A percentile compares a stretch with the other conserved stretches of the same genome.
phyloP scores from a whole-genome alignment of 352 stramenopile genomes.

The Globisporangium middletonii region DNA sequence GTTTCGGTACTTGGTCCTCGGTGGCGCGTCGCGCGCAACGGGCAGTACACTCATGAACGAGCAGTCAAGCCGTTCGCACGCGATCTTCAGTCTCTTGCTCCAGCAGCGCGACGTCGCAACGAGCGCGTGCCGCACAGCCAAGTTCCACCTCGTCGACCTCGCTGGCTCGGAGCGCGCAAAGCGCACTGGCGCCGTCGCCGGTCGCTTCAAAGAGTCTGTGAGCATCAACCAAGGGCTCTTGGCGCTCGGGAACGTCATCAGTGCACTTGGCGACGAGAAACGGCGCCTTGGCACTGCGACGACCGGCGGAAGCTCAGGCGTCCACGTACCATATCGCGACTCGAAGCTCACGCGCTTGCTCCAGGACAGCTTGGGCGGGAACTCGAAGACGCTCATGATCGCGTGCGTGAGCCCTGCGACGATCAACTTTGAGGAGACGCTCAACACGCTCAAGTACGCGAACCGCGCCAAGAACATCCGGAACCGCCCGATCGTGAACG shows the following conservation, averaged over 20 bases:
- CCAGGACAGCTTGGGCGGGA: conserved; percentile 84
- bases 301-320: conserved; percentile 15
- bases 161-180: conserved; percentile 93
- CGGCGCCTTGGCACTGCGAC: conserved; percentile 33
- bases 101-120: conserved; percentile 51
- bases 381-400: conserved; percentile 91
- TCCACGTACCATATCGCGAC: conserved; percentile 89
- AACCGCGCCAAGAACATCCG: conserved; percentile 99
- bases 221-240: conserved; percentile 95
- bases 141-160: conserved; percentile 95
- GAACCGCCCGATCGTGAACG: conserved; percentile 97
- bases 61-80: conserved; percentile 86
- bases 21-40: conserved; percentile 70
- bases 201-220: conserved; percentile 91
- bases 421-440: conserved; percentile 92
- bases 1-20: conserved; percentile 74
- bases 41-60: conserved; percentile 90
- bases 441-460: conserved; percentile 98
- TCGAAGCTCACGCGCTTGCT: conserved; percentile 89
- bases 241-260: conserved; percentile 95
- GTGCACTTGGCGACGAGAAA: conserved; percentile 88
- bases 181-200: conserved; percentile 84
- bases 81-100: conserved; percentile 87
- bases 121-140: conserved; percentile 57
- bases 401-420: conserved; percentile 74